Evolutionary conservation across 306 rosid species (phyloP).

Genomic region (Potentilla sterilis): DNA sequence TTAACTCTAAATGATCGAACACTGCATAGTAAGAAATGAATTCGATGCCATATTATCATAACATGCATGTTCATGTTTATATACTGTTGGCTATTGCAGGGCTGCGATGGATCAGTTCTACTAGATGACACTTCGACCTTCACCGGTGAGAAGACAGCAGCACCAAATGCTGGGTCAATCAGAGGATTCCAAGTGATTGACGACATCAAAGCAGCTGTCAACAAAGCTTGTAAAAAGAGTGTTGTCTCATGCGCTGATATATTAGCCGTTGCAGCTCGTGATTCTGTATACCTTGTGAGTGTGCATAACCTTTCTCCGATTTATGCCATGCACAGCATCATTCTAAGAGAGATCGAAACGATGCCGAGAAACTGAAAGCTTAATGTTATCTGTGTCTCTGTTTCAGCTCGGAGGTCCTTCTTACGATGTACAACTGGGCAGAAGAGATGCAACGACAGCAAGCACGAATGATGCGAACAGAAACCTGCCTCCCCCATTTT

Average conservation of each 20-base stretch:
- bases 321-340: not conserved
- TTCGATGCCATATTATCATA: not conserved
- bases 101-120: conserved; percentile 41
- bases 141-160: conserved; percentile 38
- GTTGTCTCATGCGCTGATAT: conserved; percentile 43
- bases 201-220: conserved; percentile 22
- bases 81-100: conserved; percentile 1
- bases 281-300: conserved; percentile 18
- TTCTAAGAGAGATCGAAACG: not conserved
- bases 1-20: not conserved
- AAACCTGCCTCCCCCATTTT: conserved; percentile 29
- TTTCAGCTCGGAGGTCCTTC: conserved; percentile 27
- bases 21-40: not conserved
- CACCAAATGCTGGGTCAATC: conserved; percentile 23
- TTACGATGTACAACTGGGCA: conserved; percentile 29
- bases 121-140: conserved; percentile 34
- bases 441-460: conserved; percentile 37
- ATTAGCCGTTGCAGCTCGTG: conserved; percentile 40
- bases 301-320: not conserved
- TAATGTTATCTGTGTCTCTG: not conserved
- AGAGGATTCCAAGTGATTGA: conserved; percentile 37
- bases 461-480: conserved; percentile 23
- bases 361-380: not conserved
- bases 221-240: conserved; percentile 14
- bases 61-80: not conserved